Base-by-base conservation (phyloP, 2,329 filamentous ascomycete genomes). In the Colletotrichum filicis region DNA sequence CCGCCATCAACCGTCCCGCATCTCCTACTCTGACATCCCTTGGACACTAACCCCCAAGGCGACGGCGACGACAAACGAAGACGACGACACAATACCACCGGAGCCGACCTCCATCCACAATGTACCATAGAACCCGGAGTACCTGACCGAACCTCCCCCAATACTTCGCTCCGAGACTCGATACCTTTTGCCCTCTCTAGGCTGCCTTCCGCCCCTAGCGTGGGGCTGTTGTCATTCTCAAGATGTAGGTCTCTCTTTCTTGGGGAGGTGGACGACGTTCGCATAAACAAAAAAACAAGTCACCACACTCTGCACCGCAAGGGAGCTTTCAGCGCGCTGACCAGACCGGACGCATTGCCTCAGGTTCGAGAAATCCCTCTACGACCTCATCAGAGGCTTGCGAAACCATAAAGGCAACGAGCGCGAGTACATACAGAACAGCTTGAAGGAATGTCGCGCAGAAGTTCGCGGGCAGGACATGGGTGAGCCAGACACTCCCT, bases 301-400 rank as follows among this genome's bases (percentile, higher is more conserved):
- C 42, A 49, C 19, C 42, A 49, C 19, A 49, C 19, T 9, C 42
- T 11, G 19, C 42, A 19, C 19, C 42, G 42, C 42, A n/a, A 49
- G 42, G 8, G 42, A 28, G 53, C 22, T 28, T 7, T 2, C 26
- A n/a, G 49, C 53, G 8, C 58, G 65, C 61, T 66, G 55, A 75
- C 80, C 82, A 72, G 32, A 14, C 24, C 55, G 5, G 42, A 32
- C 32, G 11, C 22, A 53, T 3, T 5, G 2, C 26, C 59, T 5
- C 75, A 98, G 95, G 97, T 99, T 99, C 86, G 97, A 99, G 84
- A 99, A 99, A 85, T 98, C 97, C 55, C 91, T 99, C 24, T 98
- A 98, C 85, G 96, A 98, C 91, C 95, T 99, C 87, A 99, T 99
- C 79, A 91, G 95, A 84, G 97, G 97, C 79, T 87, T 99, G 80